These are phyloP conservation scores for Cytospora leucostoma DNA, from an alignment of 2,329 filamentous ascomycete genomes.

Conservation along the genomic window DNA sequence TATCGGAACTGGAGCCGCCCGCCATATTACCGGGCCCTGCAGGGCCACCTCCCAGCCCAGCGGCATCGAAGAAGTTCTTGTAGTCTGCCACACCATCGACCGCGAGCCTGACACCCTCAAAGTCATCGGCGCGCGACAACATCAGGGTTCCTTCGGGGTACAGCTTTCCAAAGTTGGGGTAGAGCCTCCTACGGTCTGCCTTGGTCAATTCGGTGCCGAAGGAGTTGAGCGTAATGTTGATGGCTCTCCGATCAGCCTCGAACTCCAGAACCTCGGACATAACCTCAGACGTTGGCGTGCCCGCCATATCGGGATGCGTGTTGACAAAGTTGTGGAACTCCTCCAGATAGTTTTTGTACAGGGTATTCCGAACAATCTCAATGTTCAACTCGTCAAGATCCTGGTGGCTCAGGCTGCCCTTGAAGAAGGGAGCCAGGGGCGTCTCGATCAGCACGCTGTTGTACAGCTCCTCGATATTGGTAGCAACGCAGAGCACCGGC, in stretches of 20 bases:
- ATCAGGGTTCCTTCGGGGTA: constrained; percentile 94
- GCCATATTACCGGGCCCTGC: constrained; percentile 81
- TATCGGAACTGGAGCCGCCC: constrained; percentile 75
- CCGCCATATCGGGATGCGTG: constrained; percentile 79
- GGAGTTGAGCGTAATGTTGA: constrained; percentile 99
- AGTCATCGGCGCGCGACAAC: constrained; percentile 91
- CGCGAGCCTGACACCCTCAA: constrained; percentile 89
- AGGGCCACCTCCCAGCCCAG: constrained; percentile 72
- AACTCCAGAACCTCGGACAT: constrained; percentile 97
- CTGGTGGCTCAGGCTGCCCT: constrained; percentile 91
- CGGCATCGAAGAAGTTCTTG: constrained; percentile 93
- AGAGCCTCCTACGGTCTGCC: constrained; percentile 91
- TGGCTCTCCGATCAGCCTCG: constrained; percentile 92
- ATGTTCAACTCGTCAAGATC: constrained; percentile 99
- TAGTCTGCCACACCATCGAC: constrained; percentile 93
- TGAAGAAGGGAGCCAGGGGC: constrained; percentile 94
- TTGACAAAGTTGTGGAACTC: constrained; percentile 97
- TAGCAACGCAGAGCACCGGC: constrained; percentile 95
- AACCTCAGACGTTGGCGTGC: constrained; percentile 87
- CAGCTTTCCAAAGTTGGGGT: constrained; percentile 86
- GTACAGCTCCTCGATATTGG: constrained; percentile 98
- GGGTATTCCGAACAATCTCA: constrained; percentile 95
- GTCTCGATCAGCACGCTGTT: constrained; percentile 98
- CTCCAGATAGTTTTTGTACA: constrained; percentile 99
- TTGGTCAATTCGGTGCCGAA: constrained; percentile 97